Conservation (phyloP, 306 rosid genomes). For the Cicer chorassanicum region DNA sequence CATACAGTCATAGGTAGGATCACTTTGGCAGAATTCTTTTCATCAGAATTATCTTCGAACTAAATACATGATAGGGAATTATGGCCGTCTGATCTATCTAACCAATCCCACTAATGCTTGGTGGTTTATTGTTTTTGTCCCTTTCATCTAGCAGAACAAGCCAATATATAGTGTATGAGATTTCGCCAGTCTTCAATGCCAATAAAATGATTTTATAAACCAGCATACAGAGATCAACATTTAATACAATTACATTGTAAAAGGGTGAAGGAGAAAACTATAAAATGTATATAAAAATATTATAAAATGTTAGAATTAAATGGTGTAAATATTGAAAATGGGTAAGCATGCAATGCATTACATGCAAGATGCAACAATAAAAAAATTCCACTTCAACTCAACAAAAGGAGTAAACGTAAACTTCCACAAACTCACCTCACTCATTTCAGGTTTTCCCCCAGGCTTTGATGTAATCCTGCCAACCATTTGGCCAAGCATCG, state of each 20-base stretch:
- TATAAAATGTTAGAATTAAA: slow-evolving; percentile 6
- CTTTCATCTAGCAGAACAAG: slow-evolving; percentile 4
- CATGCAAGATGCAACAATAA: slow-evolving; percentile 9
- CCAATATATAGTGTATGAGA: not conserved
- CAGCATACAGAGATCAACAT: slow-evolving; percentile 23
- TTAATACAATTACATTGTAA: slow-evolving; percentile 11
- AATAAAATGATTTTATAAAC: slow-evolving; percentile 1
- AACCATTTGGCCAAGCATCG: slow-evolving; percentile 89
- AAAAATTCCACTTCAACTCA: slow-evolving; percentile 11
- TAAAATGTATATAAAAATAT: not conserved
- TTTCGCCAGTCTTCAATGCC: slow-evolving; percentile 12
- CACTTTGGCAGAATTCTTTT: slow-evolving; percentile 17
- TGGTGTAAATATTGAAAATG: not conserved
- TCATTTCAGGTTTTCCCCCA: slow-evolving; percentile 90
- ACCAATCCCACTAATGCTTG: not conserved
- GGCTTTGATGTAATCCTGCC: slow-evolving; percentile 85
- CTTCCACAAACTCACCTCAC: slow-evolving; percentile 72
- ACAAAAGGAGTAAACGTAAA: slow-evolving; percentile 11
- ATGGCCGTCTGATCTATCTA: not conserved
- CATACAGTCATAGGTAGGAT: not conserved
- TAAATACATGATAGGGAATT: not conserved
- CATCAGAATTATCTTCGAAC: not conserved
- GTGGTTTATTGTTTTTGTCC: not conserved
- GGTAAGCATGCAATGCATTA: not conserved
- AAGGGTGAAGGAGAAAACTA: slow-evolving; percentile 5